Evolutionary conservation across 1,284 basidiomycete genomes (phyloP).

Genomic region (Cystobasidium sp.): DNA sequence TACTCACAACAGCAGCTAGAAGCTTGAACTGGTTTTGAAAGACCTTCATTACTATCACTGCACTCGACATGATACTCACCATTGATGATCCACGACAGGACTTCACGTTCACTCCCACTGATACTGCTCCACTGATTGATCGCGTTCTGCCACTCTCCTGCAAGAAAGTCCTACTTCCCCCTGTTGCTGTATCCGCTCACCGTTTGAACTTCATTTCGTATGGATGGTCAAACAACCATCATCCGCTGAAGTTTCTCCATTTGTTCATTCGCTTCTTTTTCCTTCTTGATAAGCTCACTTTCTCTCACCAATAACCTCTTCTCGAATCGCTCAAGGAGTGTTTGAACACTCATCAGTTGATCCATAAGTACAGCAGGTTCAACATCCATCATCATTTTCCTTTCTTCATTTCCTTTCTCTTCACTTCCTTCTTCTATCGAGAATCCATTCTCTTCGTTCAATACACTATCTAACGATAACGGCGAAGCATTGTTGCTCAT

Average conservation of each 20-base stretch:
- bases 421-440: background rate
- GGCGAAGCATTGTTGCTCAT: background rate
- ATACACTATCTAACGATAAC: background rate
- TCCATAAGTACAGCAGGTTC: slow-evolving; percentile 34
- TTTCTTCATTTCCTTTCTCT: background rate
- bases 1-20: too few relatives aligned
- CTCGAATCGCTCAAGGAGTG: slow-evolving; percentile 38
- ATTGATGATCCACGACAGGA: too few relatives aligned
- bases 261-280: slow-evolving; percentile 32
- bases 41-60: too few relatives aligned
- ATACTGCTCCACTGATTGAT: too few relatives aligned
- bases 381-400: background rate
- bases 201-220: background rate
- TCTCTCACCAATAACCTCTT: slow-evolving; percentile 26
- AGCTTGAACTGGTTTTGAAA: too few relatives aligned
- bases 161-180: too few relatives aligned
- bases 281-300: slow-evolving; percentile 40
- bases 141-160: too few relatives aligned
- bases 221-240: background rate
- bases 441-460: background rate
- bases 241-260: slow-evolving; percentile 8
- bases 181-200: too few relatives aligned
- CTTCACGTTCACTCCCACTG: too few relatives aligned
- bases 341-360: slow-evolving; percentile 27
- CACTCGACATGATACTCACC: too few relatives aligned